phyloP scores from a whole-genome alignment of 805 yeast species.

The Wickerhamiella vanderwaltii region DNA sequence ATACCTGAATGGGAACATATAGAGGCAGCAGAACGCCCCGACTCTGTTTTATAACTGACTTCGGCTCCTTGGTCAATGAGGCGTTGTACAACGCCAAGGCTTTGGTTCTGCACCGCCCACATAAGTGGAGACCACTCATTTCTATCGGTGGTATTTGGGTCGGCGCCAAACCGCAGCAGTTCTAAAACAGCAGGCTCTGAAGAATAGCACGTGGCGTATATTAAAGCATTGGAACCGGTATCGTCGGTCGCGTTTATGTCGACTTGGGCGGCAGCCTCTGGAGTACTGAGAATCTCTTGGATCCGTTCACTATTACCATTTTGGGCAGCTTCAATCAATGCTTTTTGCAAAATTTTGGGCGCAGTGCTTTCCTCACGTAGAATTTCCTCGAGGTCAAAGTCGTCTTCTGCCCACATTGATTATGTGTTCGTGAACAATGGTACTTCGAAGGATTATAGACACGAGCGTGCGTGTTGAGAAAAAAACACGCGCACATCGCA shows the following conservation, averaged over 20 bases:
- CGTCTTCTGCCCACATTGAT: constrained; percentile 13
- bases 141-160: constrained; percentile 28
- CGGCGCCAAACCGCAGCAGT: constrained; percentile 29
- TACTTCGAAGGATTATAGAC: too few species aligned
- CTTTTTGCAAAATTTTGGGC: constrained; percentile 21
- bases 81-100: constrained; percentile 41
- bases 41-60: constrained; percentile 32
- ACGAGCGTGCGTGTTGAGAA: too few species aligned
- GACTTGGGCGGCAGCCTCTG: constrained; percentile 19
- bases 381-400: constrained; percentile 20
- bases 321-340: constrained; percentile 27
- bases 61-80: constrained; percentile 43
- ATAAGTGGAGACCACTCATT: constrained; percentile 45
- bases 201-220: constrained; percentile 33
- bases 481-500: too few species aligned
- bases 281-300: constrained; percentile 24
- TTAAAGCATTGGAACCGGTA: constrained; percentile 31
- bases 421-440: neutral
- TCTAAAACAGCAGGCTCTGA: constrained; percentile 27
- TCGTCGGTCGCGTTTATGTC: constrained; percentile 28
- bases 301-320: constrained; percentile 27
- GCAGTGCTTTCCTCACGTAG: constrained; percentile 15
- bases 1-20: constrained; percentile 44
- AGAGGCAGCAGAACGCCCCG: constrained; percentile 41
- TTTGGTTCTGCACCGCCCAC: constrained; percentile 72